A percentile compares a stretch with the other conserved stretches of the same genome.
Conservation (phyloP, 2,329 filamentous ascomycete species). For the Fusarium virguliforme region DNA sequence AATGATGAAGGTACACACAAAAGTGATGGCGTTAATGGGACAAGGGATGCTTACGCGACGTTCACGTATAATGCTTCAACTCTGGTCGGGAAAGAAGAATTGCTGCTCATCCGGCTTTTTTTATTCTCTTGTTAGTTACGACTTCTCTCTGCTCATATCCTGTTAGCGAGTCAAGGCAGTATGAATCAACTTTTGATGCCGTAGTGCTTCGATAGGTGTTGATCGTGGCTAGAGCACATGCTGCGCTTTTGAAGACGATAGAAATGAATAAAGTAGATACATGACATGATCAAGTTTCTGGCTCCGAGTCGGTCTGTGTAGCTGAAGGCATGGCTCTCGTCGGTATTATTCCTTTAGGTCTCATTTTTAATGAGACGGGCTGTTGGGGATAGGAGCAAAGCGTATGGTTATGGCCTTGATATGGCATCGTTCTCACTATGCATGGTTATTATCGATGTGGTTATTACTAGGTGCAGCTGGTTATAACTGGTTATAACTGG, state of each 20-base stretch:
- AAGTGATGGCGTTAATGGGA: constrained; percentile 43
- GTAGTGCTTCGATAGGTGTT: constrained; percentile 30
- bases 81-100: constrained; percentile 36
- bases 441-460: background rate
- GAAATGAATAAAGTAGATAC: constrained; percentile 33
- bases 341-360: background rate
- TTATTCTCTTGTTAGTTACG: constrained; percentile 20
- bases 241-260: constrained; percentile 20
- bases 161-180: constrained; percentile 44
- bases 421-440: background rate
- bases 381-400: background rate
- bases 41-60: constrained; percentile 26
- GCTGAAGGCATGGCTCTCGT: background rate
- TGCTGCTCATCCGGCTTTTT: constrained; percentile 37
- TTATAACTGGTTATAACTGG: background rate
- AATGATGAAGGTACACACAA: constrained; percentile 19
- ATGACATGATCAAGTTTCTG: background rate
- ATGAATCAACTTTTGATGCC: constrained; percentile 43
- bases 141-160: constrained; percentile 44
- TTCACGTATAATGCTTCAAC: constrained; percentile 30
- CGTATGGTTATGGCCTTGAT: background rate
- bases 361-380: background rate
- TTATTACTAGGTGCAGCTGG: background rate
- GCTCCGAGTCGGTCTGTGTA: too few species aligned
- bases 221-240: constrained; percentile 12